phyloP scores from a whole-genome alignment of 768 basidiomycete species.

The Tulasnella sp. region DNA sequence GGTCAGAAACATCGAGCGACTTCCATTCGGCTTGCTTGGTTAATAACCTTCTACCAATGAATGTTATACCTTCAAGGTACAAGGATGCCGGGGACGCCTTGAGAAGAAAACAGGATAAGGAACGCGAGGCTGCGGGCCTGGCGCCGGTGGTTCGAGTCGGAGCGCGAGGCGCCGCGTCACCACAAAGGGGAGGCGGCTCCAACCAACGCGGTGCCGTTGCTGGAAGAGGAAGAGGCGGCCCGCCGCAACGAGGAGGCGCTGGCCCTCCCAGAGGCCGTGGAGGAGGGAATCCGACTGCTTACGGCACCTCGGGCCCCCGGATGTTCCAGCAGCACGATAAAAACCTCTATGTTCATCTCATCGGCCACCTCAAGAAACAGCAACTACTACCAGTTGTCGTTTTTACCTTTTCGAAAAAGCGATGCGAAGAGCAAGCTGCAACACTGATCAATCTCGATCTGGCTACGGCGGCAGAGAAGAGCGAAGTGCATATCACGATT shows the following conservation, averaged over 20 bases:
- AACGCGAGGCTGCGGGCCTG: slow-evolving; percentile 88
- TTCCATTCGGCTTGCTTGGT: not conserved
- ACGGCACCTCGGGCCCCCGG: slow-evolving; percentile 24
- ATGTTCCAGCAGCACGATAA: slow-evolving; percentile 68
- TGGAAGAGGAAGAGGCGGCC: slow-evolving; percentile 35
- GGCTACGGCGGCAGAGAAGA: slow-evolving; percentile 84
- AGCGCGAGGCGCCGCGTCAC: slow-evolving; percentile 54
- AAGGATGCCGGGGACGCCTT: slow-evolving; percentile 83
- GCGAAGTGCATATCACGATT: slow-evolving; percentile 88
- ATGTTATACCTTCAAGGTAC: slow-evolving; percentile 41
- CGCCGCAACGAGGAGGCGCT: slow-evolving; percentile 26
- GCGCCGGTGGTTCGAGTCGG: slow-evolving; percentile 77
- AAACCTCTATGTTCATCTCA: slow-evolving; percentile 86
- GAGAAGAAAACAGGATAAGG: slow-evolving; percentile 92
- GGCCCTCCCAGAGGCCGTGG: slow-evolving; percentile 36
- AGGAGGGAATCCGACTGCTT: slow-evolving; percentile 25
- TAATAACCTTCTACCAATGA: not conserved
- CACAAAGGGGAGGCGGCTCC: slow-evolving; percentile 32
- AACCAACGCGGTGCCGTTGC: slow-evolving; percentile 36
- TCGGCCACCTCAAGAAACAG: slow-evolving; percentile 77
- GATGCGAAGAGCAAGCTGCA: slow-evolving; percentile 91
- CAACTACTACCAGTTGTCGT: slow-evolving; percentile 84
- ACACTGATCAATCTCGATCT: slow-evolving; percentile 83
- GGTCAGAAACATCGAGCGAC: no score
- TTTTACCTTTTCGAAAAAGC: slow-evolving; percentile 94